These are phyloP conservation scores for Naganishia sp. DNA, from an alignment of 1,284 basidiomycete genomes.

Conservation along the genomic window DNA sequence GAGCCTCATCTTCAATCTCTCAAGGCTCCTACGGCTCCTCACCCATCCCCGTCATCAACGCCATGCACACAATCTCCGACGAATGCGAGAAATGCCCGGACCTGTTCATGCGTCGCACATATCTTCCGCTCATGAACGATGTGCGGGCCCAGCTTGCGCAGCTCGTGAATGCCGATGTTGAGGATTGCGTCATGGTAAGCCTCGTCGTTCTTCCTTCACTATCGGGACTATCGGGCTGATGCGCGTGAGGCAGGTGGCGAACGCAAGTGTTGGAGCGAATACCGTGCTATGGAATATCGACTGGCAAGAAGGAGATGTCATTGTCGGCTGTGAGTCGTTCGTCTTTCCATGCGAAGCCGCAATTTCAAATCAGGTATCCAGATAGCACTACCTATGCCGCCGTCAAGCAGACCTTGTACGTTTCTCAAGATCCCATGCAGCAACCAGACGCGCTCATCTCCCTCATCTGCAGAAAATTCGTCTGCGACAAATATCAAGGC, in stretches of 20 bases:
- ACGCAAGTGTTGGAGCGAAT: constrained; percentile 67
- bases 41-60: constrained; percentile 63
- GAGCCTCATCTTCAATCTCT: not conserved
- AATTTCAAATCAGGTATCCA: constrained; percentile 39
- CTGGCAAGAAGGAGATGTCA: constrained; percentile 60
- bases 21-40: constrained; percentile 70
- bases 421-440: not conserved
- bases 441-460: not conserved
- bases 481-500: constrained; percentile 63
- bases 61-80: constrained; percentile 57
- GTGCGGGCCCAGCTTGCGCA: constrained; percentile 62
- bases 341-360: not conserved
- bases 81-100: constrained; percentile 66
- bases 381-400: constrained; percentile 70
- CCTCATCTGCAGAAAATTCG: constrained; percentile 53
- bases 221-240: not conserved
- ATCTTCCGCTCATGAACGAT: constrained; percentile 54
- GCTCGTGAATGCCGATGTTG: constrained; percentile 61
- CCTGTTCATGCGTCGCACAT: constrained; percentile 60
- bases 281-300: constrained; percentile 66
- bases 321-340: constrained; percentile 56
- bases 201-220: constrained; percentile 49
- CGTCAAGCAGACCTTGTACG: constrained; percentile 59
- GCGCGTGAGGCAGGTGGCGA: constrained; percentile 45
- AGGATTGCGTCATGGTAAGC: constrained; percentile 63